A percentile compares a stretch with the other conserved stretches of the same genome.
Conservation (phyloP, 148 eudicot genomes). For the Amaranthus hypochondriacus region DNA sequence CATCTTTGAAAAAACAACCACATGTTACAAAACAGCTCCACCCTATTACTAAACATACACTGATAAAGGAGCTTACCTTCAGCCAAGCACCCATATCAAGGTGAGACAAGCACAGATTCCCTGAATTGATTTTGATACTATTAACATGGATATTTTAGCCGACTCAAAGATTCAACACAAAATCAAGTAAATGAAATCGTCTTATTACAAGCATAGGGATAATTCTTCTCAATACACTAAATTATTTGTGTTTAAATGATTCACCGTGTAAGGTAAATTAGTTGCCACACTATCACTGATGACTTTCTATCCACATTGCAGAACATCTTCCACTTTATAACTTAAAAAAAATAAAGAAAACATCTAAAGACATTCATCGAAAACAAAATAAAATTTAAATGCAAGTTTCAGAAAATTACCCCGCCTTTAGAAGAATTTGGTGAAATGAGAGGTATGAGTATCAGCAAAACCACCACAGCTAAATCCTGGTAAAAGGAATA, state of each 20-base stretch:
- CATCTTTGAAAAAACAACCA: not conserved
- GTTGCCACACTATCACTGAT: not conserved
- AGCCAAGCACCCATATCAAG: constrained; percentile 3
- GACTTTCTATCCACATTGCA: not conserved
- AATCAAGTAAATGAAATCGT: not conserved
- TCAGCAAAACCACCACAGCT: constrained; percentile 97
- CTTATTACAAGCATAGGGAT: not conserved
- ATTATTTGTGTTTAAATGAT: not conserved
- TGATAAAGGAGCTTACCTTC: not conserved
- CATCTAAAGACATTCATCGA: not conserved
- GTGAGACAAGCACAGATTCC: not conserved
- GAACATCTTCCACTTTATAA: not conserved
- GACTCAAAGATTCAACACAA: not conserved
- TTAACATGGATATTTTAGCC: not conserved
- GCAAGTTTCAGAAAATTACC: constrained; percentile 45
- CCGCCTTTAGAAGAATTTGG: constrained; percentile 99
- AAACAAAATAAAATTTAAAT: constrained; percentile 3
- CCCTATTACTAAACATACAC: not conserved
- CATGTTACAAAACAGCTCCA: not conserved
- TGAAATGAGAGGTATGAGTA: constrained; percentile 95
- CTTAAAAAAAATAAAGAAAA: not conserved
- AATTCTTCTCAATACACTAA: not conserved
- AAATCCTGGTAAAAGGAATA: constrained; percentile 58
- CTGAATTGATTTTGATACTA: not conserved
- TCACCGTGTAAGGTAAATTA: not conserved